Evolutionary conservation across 202 grass and related monocot genomes (phyloP).

Genomic region (Elaeis oleifera): DNA sequence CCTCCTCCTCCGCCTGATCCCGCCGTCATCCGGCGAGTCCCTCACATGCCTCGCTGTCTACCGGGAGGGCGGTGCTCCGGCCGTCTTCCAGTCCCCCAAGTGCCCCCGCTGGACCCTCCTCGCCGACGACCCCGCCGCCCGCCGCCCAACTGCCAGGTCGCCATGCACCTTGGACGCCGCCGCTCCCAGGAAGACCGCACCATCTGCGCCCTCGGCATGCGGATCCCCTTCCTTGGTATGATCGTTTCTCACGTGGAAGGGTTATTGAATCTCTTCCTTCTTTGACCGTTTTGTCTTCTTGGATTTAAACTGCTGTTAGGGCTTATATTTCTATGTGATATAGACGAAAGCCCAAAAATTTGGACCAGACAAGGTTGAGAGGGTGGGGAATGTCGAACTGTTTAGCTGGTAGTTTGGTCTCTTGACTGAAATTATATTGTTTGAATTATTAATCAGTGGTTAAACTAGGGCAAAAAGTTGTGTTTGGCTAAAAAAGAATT

Average conservation of each 20-base stretch:
- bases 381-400: too few relatives aligned
- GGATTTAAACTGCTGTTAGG: background rate
- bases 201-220: conserved; percentile 68
- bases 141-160: conserved; percentile 47
- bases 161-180: conserved; percentile 49
- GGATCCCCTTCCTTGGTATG: conserved; percentile 67
- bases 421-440: too few relatives aligned
- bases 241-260: background rate
- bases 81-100: conserved; percentile 73
- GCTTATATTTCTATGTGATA: background rate
- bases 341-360: too few relatives aligned
- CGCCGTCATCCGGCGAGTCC: conserved; percentile 42
- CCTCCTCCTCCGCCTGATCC: conserved; percentile 5
- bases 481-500: too few relatives aligned
- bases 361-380: too few relatives aligned
- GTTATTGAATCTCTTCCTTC: too few relatives aligned
- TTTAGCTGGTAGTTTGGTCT: too few relatives aligned
- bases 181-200: conserved; percentile 79
- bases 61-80: conserved; percentile 73
- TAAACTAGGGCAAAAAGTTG: too few relatives aligned
- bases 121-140: conserved; percentile 11
- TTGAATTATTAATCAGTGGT: too few relatives aligned
- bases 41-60: conserved; percentile 65
- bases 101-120: conserved; percentile 78
- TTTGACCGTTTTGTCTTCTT: conserved; percentile 2